A percentile compares a stretch with the other conserved stretches of the same genome.
Conservation (phyloP, 352 stramenopile species). For the Peronospora destructor region DNA sequence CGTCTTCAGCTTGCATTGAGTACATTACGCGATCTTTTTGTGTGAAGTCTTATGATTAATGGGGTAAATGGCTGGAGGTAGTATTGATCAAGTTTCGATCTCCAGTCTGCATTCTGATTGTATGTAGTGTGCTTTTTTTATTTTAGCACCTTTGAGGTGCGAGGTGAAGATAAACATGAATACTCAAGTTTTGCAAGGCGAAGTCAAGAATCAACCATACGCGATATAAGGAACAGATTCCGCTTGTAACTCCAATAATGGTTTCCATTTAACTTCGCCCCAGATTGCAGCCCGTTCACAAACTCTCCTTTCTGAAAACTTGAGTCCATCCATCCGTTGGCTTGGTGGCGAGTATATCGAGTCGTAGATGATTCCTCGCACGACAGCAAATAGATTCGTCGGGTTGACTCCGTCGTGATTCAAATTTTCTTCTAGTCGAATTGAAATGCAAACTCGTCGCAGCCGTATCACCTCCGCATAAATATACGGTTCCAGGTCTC, state of each 20-base stretch:
- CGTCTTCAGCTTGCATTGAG: too few relatives aligned
- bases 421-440: slow-evolving; percentile 3
- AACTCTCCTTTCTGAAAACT: background rate
- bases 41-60: too few relatives aligned
- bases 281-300: slow-evolving; percentile 6
- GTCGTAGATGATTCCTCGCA: slow-evolving; percentile 7
- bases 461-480: background rate
- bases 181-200: too few relatives aligned
- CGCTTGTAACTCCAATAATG: slow-evolving; percentile 5
- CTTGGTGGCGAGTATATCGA: slow-evolving; percentile 4
- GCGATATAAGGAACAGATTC: background rate
- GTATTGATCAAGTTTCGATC: too few relatives aligned
- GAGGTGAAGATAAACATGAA: too few relatives aligned
- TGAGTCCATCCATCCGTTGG: background rate
- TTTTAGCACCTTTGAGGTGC: too few relatives aligned
- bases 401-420: background rate
- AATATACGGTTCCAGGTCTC: background rate
- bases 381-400: slow-evolving; percentile 1
- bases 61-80: too few relatives aligned
- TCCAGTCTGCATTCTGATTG: too few relatives aligned
- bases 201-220: background rate
- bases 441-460: slow-evolving; percentile 2
- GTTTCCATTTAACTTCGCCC: slow-evolving; percentile 4
- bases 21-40: too few relatives aligned
- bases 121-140: too few relatives aligned